Evolutionary conservation across 257 asterid genomes (phyloP).

Genomic region (Asclepias syriaca): DNA sequence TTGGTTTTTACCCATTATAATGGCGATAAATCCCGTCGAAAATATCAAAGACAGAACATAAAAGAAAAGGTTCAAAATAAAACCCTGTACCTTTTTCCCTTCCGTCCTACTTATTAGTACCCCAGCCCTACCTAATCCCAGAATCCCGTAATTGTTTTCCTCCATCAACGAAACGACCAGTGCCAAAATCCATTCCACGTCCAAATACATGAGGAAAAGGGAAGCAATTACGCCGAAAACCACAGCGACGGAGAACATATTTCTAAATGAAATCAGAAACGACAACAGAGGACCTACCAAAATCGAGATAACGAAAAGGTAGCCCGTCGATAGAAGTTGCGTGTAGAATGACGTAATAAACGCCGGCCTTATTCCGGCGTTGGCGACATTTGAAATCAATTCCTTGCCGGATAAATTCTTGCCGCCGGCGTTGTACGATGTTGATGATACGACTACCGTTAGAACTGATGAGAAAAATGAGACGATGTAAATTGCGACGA

Average conservation of each 20-base stretch:
- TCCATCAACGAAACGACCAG: constrained; percentile 30
- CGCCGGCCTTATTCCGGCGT: constrained; percentile 16
- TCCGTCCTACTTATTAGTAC: constrained; percentile 16
- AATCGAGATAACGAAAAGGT: neutral
- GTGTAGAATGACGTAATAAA: constrained; percentile 30
- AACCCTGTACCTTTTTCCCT: constrained; percentile 40
- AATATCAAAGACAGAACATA: constrained; percentile 12
- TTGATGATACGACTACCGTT: constrained; percentile 14
- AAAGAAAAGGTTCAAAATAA: constrained; percentile 29
- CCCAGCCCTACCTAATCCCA: constrained; percentile 33
- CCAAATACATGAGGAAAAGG: constrained; percentile 16
- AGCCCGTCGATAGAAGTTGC: constrained; percentile 20
- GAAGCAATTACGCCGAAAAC: neutral
- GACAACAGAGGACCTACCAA: constrained; percentile 4
- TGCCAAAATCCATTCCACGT: constrained; percentile 17
- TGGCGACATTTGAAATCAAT: neutral
- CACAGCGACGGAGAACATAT: neutral
- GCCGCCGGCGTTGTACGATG: constrained; percentile 3
- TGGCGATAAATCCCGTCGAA: neutral
- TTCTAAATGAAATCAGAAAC: neutral
- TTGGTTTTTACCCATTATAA: neutral
- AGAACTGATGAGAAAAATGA: constrained; percentile 6
- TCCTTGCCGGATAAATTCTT: constrained; percentile 17
- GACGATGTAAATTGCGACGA: constrained; percentile 10
- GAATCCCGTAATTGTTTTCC: constrained; percentile 29